Base-by-base conservation (phyloP, 2,329 filamentous ascomycete species). In the Scedosporium minutisporum region DNA sequence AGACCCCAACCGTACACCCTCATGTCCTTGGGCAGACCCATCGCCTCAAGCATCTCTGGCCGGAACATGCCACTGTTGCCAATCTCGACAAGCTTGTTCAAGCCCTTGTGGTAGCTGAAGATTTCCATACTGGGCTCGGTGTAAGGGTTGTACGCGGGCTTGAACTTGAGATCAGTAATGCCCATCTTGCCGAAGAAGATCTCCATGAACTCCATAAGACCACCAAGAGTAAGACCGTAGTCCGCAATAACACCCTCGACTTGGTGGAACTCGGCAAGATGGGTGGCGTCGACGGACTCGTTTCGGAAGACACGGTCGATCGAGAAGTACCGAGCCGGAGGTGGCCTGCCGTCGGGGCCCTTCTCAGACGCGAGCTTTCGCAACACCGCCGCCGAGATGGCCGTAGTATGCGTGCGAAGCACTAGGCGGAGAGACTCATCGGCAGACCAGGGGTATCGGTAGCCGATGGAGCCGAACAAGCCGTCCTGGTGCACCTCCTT, bases 31-130 rank as follows among this genome's bases (percentile, higher is more conserved):
- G 93, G 93, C 71, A 97, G 76, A 41, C 93, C 93, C 93, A 97
- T 96, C 4, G 92, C 82, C 77, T 96, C 89, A 71, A 97, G 76
- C 93, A 97, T 97, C 77, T 99, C 95, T 1, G 95, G 93, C 67
- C 95, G 84, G 86, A 99, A 99, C 93, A 99, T 97, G 66, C 95
- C 95, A 69, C 89, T 93, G 79, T 99, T 97, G 64, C 95, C 95
- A 72, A 97, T 97, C 79, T 97, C 95, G 27, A 97, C 91, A 78
- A 96, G 88, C 80, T 96, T 96, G 70, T 85, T 85, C 59, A 97
- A 79, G 3, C 92, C 93, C 70, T 88, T 85, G 80, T 97, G 95
- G 80, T 88, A 97, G 67, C 90, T 91, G 78, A 97, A 99, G 68
- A 99, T 96, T 77, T 99, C 95, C 92, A 99, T 96, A 73, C 88